These are phyloP conservation scores for Neurospora africana DNA, from an alignment of 495 filamentous ascomycete genomes.

Conservation along the genomic window DNA sequence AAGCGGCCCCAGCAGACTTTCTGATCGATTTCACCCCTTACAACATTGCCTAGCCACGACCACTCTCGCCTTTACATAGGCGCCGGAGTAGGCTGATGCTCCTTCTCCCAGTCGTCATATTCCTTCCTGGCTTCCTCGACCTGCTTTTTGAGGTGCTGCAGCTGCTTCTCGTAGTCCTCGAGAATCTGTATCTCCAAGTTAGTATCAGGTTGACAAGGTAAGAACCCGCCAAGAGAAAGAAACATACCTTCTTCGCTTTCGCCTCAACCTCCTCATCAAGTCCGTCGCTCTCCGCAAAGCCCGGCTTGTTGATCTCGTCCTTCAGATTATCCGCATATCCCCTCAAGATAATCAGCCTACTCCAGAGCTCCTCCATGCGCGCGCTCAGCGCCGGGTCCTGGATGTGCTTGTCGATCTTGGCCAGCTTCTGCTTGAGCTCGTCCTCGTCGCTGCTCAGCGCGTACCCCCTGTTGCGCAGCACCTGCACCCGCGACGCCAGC, in stretches of 20 bases:
- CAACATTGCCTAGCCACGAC: not conserved
- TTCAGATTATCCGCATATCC: slow-evolving; percentile 71
- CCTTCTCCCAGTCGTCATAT: slow-evolving; percentile 64
- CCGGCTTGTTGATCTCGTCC: slow-evolving; percentile 62
- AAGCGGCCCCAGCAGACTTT: not conserved
- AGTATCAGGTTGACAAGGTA: slow-evolving; percentile 9
- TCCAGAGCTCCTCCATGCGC: slow-evolving; percentile 91
- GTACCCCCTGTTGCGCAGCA: slow-evolving; percentile 84
- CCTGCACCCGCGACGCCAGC: slow-evolving; percentile 84
- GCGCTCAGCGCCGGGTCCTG: slow-evolving; percentile 78
- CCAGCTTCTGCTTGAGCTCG: slow-evolving; percentile 73
- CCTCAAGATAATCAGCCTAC: slow-evolving; percentile 74
- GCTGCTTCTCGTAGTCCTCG: slow-evolving; percentile 79
- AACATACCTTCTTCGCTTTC: slow-evolving; percentile 72
- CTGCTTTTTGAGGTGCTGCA: slow-evolving; percentile 75
- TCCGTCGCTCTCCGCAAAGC: slow-evolving; percentile 40
- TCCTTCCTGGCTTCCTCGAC: slow-evolving; percentile 67
- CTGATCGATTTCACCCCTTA: not conserved
- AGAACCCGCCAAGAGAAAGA: not conserved
- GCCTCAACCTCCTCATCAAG: slow-evolving; percentile 70
- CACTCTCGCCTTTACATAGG: slow-evolving; percentile 11
- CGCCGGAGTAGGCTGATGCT: slow-evolving; percentile 27
- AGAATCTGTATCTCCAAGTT: slow-evolving; percentile 53
- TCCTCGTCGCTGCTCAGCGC: slow-evolving; percentile 88
- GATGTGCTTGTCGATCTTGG: slow-evolving; percentile 59